A percentile compares a stretch with the other conserved stretches of the same genome.
Conservation (phyloP, 2,329 filamentous ascomycete species). For the Fusarium sambucinum region DNA sequence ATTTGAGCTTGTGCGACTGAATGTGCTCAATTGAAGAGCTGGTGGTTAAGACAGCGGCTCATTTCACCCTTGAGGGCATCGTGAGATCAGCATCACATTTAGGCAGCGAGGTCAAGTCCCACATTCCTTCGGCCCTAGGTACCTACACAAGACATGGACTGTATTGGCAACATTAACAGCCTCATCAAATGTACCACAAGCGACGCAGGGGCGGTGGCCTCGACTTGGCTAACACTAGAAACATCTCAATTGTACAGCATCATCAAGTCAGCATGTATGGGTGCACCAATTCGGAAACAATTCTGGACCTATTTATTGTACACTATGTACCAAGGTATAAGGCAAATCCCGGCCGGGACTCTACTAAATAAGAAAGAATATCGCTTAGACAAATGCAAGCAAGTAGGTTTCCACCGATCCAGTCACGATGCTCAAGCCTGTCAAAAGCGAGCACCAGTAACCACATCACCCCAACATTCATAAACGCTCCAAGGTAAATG, state of each 20-base stretch:
- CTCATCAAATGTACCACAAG: no score
- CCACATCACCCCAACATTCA: slow-evolving; percentile 19
- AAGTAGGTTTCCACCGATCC: slow-evolving; percentile 19
- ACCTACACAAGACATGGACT: background rate
- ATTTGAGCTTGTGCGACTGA: no score
- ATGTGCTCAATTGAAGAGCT: no score
- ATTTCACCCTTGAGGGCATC: background rate
- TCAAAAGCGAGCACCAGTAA: slow-evolving; percentile 45
- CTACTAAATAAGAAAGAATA: slow-evolving; percentile 23
- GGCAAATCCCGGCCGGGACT: slow-evolving; percentile 3
- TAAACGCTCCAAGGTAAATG: slow-evolving; percentile 22
- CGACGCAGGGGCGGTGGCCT: no score
- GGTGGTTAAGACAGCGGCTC: background rate
- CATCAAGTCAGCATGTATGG: background rate
- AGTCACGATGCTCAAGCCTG: slow-evolving; percentile 46
- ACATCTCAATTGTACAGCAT: no score
- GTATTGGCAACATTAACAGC: no score
- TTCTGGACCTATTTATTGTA: slow-evolving; percentile 10
- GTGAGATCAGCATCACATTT: no score
- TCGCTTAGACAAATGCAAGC: slow-evolving; percentile 42
- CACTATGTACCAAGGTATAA: slow-evolving; percentile 24
- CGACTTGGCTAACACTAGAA: no score
- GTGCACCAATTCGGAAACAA: background rate
- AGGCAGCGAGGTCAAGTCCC: background rate
- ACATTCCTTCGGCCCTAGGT: background rate